Conservation (phyloP, 2,329 filamentous ascomycete genomes). For the Bipolaris zeicola region DNA sequence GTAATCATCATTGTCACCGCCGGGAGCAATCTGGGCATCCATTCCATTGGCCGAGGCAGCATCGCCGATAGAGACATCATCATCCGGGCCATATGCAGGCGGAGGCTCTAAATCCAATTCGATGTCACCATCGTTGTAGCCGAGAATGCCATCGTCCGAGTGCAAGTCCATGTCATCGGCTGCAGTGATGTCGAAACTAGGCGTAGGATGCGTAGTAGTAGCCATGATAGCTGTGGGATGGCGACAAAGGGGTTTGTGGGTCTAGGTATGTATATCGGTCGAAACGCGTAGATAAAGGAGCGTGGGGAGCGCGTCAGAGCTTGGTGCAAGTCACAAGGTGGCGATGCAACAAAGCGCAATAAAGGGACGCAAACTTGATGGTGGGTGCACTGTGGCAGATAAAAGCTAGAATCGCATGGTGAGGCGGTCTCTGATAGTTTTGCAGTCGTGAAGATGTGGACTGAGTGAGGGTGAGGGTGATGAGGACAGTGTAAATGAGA, state of each 20-base stretch:
- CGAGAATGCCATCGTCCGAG: constrained; percentile 50
- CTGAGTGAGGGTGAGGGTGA: background rate
- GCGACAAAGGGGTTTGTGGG: constrained; percentile 5
- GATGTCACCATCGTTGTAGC: constrained; percentile 62
- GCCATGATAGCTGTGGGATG: constrained; percentile 24
- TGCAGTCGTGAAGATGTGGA: constrained; percentile 2
- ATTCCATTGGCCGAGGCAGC: constrained; percentile 36
- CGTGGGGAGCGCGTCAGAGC: constrained; percentile 26
- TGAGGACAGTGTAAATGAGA: constrained; percentile 17
- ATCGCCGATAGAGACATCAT: constrained; percentile 65
- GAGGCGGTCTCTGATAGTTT: background rate
- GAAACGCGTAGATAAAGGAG: constrained; percentile 16
- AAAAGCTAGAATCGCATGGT: constrained; percentile 18
- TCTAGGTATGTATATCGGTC: constrained; percentile 4
- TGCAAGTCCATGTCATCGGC: constrained; percentile 62
- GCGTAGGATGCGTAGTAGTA: constrained; percentile 26
- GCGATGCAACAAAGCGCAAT: constrained; percentile 14
- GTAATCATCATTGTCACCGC: constrained; percentile 41
- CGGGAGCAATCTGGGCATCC: constrained; percentile 21
- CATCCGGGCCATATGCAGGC: constrained; percentile 31
- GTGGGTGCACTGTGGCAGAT: background rate
- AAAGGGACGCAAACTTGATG: background rate
- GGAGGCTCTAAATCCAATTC: constrained; percentile 59
- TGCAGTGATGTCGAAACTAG: constrained; percentile 40
- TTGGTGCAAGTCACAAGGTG: constrained; percentile 14